A percentile compares a stretch with the other conserved stretches of the same genome.
Conservation (phyloP, 2,329 filamentous ascomycete species). For the Aspergillus sp. region DNA sequence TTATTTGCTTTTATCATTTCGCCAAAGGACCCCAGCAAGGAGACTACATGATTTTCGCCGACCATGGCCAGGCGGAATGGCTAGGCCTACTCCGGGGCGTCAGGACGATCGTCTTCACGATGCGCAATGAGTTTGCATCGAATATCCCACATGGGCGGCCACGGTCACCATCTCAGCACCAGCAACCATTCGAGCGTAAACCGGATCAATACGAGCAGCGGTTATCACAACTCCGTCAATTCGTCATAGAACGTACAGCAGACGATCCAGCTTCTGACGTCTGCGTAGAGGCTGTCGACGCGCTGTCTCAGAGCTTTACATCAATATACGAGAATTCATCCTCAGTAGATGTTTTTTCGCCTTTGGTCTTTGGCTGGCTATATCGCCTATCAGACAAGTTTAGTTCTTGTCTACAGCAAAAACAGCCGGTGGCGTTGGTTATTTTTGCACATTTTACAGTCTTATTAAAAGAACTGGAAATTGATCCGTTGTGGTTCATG, state of each 20-base stretch:
- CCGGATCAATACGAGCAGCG: conserved; percentile 5
- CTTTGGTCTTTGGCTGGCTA: conserved; percentile 24
- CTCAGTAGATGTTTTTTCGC: conserved; percentile 16
- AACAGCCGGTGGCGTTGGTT: conserved; percentile 20
- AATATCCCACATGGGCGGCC: conserved; percentile 6
- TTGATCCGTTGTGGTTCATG: conserved; percentile 25
- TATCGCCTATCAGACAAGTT: conserved; percentile 21
- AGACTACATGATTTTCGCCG: conserved; percentile 30
- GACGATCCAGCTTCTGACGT: background rate
- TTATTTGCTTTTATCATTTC: conserved; percentile 32
- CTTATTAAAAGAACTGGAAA: conserved; percentile 24
- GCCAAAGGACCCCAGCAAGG: conserved; percentile 21
- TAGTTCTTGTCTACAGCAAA: conserved; percentile 18
- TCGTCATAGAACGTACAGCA: conserved; percentile 3
- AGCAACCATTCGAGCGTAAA: conserved; percentile 11
- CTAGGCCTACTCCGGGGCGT: conserved; percentile 27
- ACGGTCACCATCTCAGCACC: conserved; percentile 7
- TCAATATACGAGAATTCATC: conserved; percentile 13
- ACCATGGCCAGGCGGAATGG: conserved; percentile 25
- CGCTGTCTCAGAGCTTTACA: conserved; percentile 11
- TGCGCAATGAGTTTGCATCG: conserved; percentile 17
- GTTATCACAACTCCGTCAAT: conserved; percentile 4
- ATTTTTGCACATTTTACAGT: conserved; percentile 28
- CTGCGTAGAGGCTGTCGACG: conserved; percentile 8
- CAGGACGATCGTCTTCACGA: conserved; percentile 15